A percentile compares a stretch with the other conserved stretches of the same genome.
Conservation (phyloP, 1,139 yeast species). For the Blastobotrys petasosporus region DNA sequence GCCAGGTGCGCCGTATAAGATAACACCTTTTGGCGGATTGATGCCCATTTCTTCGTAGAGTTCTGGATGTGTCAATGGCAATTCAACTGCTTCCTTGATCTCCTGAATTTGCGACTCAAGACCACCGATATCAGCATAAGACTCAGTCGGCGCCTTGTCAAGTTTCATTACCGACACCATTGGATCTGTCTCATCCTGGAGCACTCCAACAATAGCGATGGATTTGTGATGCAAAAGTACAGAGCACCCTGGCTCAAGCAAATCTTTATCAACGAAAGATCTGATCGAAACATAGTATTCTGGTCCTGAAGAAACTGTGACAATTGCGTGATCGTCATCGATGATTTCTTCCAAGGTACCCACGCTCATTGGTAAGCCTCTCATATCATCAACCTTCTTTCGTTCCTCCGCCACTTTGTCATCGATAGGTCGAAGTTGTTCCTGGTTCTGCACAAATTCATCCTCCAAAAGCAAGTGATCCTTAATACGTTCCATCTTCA, state of each 20-base stretch:
- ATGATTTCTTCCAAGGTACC: conserved; percentile 96
- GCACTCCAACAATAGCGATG: conserved; percentile 88
- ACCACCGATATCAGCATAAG: conserved; percentile 97
- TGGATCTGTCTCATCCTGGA: conserved; percentile 96
- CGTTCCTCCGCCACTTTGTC: conserved; percentile 96
- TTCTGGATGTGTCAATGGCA: conserved; percentile 97
- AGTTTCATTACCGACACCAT: conserved; percentile 97
- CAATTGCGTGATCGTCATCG: conserved; percentile 98
- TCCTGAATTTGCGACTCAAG: conserved; percentile 94
- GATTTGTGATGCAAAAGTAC: conserved; percentile 93
- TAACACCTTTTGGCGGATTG: conserved; percentile 98
- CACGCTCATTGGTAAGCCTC: conserved; percentile 95
- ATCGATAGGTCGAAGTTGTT: conserved; percentile 90
- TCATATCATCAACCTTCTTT: conserved; percentile 86
- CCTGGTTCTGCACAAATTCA: conserved; percentile 93
- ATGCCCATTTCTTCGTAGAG: conserved; percentile 98
- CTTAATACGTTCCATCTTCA: conserved; percentile 92
- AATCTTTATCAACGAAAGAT: conserved; percentile 96
- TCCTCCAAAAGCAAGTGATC: conserved; percentile 93
- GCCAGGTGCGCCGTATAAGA: conserved; percentile 98
- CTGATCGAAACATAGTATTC: conserved; percentile 94
- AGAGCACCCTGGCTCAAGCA: conserved; percentile 97
- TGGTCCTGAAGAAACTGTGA: conserved; percentile 91
- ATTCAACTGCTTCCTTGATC: conserved; percentile 95
- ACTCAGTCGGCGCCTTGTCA: conserved; percentile 95